phyloP scores from a whole-genome alignment of 2,329 filamentous ascomycete genomes.

The Colletotrichum trifolii region DNA sequence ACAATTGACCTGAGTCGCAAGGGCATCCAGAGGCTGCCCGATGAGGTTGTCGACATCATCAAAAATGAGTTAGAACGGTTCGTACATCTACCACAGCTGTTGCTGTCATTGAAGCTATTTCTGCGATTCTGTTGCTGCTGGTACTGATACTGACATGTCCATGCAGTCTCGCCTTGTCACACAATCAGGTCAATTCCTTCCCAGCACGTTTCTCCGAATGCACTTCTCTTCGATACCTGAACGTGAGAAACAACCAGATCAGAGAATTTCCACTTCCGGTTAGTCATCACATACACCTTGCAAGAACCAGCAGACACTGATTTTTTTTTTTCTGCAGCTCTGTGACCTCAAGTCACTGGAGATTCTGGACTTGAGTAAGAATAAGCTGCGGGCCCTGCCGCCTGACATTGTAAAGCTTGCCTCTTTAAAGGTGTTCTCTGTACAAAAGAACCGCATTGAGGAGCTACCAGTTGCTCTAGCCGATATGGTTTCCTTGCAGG shows the following conservation, averaged over 20 bases:
- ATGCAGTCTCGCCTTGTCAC: slow-evolving; percentile 79
- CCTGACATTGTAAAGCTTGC: slow-evolving; percentile 82
- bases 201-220: slow-evolving; percentile 80
- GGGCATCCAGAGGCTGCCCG: slow-evolving; percentile 76
- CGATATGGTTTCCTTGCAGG: slow-evolving; percentile 89
- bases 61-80: slow-evolving; percentile 80
- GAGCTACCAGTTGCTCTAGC: slow-evolving; percentile 85
- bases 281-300: slow-evolving; percentile 41
- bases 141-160: slow-evolving; percentile 11
- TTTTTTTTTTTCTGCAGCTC: slow-evolving; percentile 65
- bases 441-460: slow-evolving; percentile 88
- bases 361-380: slow-evolving; percentile 91
- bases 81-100: slow-evolving; percentile 39
- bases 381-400: slow-evolving; percentile 82
- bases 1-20: slow-evolving; percentile 84
- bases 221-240: slow-evolving; percentile 81
- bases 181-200: slow-evolving; percentile 79
- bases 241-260: slow-evolving; percentile 81
- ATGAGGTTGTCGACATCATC: slow-evolving; percentile 80
- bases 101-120: not conserved
- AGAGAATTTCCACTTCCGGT: slow-evolving; percentile 70
- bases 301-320: not conserved
- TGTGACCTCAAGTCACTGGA: slow-evolving; percentile 88
- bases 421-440: slow-evolving; percentile 88
- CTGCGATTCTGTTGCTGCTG: not conserved